Base-by-base conservation (phyloP, 345 rosid genomes). In the Syzygium grande region DNA sequence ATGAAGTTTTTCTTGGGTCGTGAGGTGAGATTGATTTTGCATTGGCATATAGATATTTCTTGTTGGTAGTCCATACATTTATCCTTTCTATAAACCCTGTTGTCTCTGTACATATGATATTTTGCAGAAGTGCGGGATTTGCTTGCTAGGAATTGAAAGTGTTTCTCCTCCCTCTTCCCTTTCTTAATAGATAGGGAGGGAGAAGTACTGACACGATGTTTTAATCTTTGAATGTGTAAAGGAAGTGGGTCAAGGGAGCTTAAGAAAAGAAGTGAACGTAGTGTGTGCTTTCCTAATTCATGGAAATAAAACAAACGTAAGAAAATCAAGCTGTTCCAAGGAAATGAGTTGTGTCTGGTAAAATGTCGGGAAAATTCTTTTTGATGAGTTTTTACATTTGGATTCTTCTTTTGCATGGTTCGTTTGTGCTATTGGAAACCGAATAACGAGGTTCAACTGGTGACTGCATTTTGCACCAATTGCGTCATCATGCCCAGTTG, bases 1-100 rank as follows among this genome's bases (percentile, higher is more conserved):
- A 89, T 94, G 93, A 98, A 94, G 87, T 88, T 98, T 92, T 96
- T 96, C 94, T 92, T 95, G 92, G 93, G 98, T 89, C 99, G 99
- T 84, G 99, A 98, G 98, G 99, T 98, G 92, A 92, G 92, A 21
- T 65, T 73, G 16, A 51, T 87, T 84, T 86, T 53, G 51, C 38
- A 7, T 38, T 21, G 34, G 55, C 22, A 3, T 38, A 43, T 51
- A 51, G 53, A 73, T 73, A 22, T 84, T 89, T 85, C 21, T 84
- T 86, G 84, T 43, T 88, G 56, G 14, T 9, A 83, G 51, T 86
- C 29, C 16, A 68, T 30, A 19, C 51, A 51, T 59, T 23, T 29
- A 51, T 54, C 53, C 53, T 52, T 11, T 23, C 22, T 52, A 25
- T 84, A 25, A 51, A 43, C 22, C 52, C 29, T 61, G 41, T 29